Evolutionary conservation across 192 early-diverging fungal genomes (phyloP).

Genomic region (Podila epigama): DNA sequence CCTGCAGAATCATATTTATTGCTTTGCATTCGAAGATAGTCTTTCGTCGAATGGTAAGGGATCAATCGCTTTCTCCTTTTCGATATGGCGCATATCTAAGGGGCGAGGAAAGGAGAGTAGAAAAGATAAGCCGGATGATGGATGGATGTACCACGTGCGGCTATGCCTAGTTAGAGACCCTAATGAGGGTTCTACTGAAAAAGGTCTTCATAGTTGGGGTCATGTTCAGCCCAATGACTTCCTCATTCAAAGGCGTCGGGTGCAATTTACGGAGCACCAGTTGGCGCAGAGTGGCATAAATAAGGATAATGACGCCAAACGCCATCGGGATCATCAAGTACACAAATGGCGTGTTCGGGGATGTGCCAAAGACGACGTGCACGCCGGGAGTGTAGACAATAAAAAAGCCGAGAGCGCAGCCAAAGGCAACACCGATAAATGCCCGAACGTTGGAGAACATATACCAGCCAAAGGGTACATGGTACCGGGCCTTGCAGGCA

Average conservation of each 20-base stretch:
- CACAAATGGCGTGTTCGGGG: conserved; percentile 57
- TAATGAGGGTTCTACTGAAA: too few relatives aligned
- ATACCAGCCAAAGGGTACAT: conserved; percentile 78
- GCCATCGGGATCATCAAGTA: conserved; percentile 88
- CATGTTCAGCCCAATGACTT: conserved; percentile 80
- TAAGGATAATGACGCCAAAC: conserved; percentile 78
- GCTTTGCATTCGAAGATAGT: too few relatives aligned
- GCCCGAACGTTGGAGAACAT: conserved; percentile 80
- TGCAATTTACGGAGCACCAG: conserved; percentile 63
- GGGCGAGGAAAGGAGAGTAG: too few relatives aligned
- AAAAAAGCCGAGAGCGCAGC: conserved; percentile 68
- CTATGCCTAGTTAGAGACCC: too few relatives aligned
- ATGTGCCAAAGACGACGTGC: conserved; percentile 82
- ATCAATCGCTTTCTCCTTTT: too few relatives aligned
- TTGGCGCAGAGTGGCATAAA: conserved; percentile 78
- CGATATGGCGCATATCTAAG: too few relatives aligned
- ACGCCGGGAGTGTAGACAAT: conserved; percentile 88
- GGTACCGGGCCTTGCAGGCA: conserved; percentile 83
- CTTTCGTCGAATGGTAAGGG: too few relatives aligned
- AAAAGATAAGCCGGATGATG: too few relatives aligned
- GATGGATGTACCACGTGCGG: conserved; percentile 26
- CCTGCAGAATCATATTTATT: too few relatives aligned
- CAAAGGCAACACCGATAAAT: conserved; percentile 72
- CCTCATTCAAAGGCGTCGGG: conserved; percentile 74
- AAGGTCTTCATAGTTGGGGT: conserved; percentile 45